These are phyloP conservation scores for Euphorbia lathyris DNA, from an alignment of 345 rosid genomes.

Conservation along the genomic window DNA sequence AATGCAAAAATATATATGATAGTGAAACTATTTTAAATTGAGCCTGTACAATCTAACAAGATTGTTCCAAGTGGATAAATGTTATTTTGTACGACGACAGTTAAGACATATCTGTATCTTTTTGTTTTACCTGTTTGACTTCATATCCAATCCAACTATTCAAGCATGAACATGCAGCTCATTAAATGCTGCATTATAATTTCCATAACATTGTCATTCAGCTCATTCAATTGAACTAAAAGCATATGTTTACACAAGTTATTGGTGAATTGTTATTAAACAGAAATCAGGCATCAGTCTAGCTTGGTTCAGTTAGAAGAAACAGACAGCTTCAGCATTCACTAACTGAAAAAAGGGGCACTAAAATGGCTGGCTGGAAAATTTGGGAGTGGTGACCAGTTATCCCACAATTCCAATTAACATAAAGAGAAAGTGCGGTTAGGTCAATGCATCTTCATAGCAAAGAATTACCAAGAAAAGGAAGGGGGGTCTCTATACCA, in stretches of 20 bases:
- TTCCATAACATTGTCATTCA: not conserved
- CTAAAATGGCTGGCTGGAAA: not conserved
- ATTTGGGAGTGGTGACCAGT: not conserved
- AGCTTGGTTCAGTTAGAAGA: not conserved
- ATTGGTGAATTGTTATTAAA: not conserved
- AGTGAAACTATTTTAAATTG: not conserved
- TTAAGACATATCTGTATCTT: not conserved
- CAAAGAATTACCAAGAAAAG: no score
- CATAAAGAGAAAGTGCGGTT: not conserved
- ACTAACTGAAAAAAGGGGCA: not conserved
- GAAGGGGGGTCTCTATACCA: not conserved
- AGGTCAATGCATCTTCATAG: not conserved
- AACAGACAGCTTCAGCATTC: not conserved
- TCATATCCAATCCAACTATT: not conserved
- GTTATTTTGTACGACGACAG: not conserved
- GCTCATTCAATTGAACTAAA: not conserved
- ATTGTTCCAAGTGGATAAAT: not conserved
- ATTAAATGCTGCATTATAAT: not conserved
- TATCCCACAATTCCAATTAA: not conserved
- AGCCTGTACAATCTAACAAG: not conserved
- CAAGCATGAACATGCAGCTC: not conserved
- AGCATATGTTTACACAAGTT: not conserved
- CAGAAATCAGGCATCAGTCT: not conserved
- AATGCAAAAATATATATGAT: not conserved
- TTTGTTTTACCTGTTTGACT: not conserved